These are phyloP conservation scores for Suhomyces chickasaworum DNA, from an alignment of 1,139 yeast species.

Conservation along the genomic window DNA sequence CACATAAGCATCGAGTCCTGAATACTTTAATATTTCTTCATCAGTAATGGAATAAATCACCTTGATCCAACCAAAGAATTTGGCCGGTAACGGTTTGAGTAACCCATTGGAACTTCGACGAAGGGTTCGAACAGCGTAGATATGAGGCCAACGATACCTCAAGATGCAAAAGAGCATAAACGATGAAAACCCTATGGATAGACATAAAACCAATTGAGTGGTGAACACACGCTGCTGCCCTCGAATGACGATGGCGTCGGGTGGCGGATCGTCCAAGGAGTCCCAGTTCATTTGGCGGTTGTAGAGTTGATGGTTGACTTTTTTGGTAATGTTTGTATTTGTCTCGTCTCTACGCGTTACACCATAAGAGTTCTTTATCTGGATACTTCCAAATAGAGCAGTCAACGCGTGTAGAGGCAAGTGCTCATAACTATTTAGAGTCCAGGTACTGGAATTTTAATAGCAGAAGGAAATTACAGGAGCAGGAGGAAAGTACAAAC, in stretches of 20 bases:
- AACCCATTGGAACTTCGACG: conserved; percentile 31
- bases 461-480: too few relatives aligned
- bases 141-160: conserved; percentile 52
- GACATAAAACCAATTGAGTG: conserved; percentile 44
- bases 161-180: conserved; percentile 44
- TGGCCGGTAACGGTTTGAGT: conserved; percentile 40
- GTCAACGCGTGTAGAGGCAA: not conserved
- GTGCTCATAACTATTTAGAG: not conserved
- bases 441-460: too few relatives aligned
- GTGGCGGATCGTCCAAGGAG: conserved; percentile 21
- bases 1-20: conserved; percentile 51
- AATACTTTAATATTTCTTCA: conserved; percentile 42
- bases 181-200: conserved; percentile 38
- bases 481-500: too few relatives aligned
- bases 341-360: not conserved
- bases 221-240: conserved; percentile 51
- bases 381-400: not conserved
- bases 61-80: conserved; percentile 44
- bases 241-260: conserved; percentile 30
- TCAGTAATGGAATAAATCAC: conserved; percentile 40
- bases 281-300: conserved; percentile 5
- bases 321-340: not conserved
- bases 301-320: too few relatives aligned
- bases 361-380: not conserved
- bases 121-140: conserved; percentile 51